These are phyloP conservation scores for Albatrellus sp. DNA, from an alignment of 1,284 basidiomycete genomes.

Conservation along the genomic window DNA sequence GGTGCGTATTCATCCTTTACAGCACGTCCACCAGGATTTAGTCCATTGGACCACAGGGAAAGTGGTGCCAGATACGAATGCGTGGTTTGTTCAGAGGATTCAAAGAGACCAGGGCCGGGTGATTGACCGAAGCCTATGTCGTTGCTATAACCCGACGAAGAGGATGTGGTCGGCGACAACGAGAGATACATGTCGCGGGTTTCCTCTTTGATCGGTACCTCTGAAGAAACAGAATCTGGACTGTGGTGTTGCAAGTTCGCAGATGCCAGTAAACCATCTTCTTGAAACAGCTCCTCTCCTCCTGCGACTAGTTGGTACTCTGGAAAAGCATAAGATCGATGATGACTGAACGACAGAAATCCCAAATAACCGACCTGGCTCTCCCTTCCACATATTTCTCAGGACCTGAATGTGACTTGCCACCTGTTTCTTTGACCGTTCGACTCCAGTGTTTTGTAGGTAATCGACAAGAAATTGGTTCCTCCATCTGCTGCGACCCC, in stretches of 20 bases:
- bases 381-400: constrained; percentile 76
- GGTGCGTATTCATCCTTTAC: constrained; percentile 8
- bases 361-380: constrained; percentile 36
- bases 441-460: constrained; percentile 50
- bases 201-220: constrained; percentile 12
- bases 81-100: not conserved
- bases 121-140: constrained; percentile 5
- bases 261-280: constrained; percentile 28
- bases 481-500: constrained; percentile 65
- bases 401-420: constrained; percentile 75
- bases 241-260: constrained; percentile 12
- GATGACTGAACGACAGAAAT: constrained; percentile 1
- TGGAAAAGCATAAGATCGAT: constrained; percentile 23
- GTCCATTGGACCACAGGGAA: not conserved
- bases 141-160: not conserved
- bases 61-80: constrained; percentile 5
- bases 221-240: constrained; percentile 4
- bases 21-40: not conserved
- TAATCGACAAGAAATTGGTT: constrained; percentile 76
- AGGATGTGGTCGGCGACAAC: constrained; percentile 4
- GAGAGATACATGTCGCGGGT: constrained; percentile 4
- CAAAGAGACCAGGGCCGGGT: not conserved
- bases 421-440: constrained; percentile 70
- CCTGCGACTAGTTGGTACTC: constrained; percentile 58
- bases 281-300: constrained; percentile 55